These are phyloP conservation scores for Paramecium caudatum DNA, from an alignment of 73 alveolate genomes.

Conservation along the genomic window DNA sequence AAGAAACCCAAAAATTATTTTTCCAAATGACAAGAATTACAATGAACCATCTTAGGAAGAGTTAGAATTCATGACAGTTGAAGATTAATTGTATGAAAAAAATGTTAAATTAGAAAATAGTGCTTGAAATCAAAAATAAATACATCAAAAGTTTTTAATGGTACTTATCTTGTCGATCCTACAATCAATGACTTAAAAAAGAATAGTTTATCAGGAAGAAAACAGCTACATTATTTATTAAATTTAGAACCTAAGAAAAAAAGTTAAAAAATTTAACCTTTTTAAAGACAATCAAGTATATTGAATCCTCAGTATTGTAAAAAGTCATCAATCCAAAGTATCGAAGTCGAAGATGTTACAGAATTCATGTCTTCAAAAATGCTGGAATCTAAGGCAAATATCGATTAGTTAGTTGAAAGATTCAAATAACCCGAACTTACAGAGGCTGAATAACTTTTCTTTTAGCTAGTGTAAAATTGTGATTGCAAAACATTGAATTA, in stretches of 20 bases:
- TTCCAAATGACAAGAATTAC: background rate
- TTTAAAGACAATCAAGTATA: background rate
- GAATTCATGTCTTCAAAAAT: background rate
- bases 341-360: conserved; percentile 28
- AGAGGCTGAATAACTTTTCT: background rate
- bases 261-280: background rate
- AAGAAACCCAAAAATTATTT: background rate
- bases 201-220: background rate
- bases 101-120: background rate
- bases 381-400: background rate
- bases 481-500: background rate
- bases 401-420: background rate
- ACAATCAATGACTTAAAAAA: conserved; percentile 32
- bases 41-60: conserved; percentile 8
- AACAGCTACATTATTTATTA: background rate
- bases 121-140: conserved; percentile 26
- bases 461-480: background rate
- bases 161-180: conserved; percentile 53
- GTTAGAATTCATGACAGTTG: background rate
- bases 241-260: background rate
- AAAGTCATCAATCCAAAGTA: background rate
- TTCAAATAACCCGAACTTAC: background rate
- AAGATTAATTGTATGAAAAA: background rate
- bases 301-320: background rate
- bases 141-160: conserved; percentile 17